Conservation (phyloP, 345 rosid genomes). For the Bruguiera sexangula region DNA sequence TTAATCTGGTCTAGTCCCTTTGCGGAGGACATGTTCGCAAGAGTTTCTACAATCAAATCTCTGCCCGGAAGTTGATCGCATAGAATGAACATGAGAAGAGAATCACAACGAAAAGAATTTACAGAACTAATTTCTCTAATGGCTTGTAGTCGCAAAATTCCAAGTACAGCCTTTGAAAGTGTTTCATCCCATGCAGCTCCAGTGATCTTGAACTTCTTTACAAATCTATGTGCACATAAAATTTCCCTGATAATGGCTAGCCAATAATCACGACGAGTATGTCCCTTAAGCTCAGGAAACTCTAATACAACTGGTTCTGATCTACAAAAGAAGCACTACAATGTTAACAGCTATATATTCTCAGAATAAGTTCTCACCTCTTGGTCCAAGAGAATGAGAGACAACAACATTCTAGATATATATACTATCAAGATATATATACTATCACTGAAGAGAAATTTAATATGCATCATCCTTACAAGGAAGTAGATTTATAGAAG, state of each 20-base stretch:
- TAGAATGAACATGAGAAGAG: conserved; percentile 81
- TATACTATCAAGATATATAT: neutral
- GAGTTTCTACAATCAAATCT: conserved; percentile 79
- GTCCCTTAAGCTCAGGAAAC: conserved; percentile 97
- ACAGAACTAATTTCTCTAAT: conserved; percentile 59
- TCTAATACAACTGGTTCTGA: conserved; percentile 86
- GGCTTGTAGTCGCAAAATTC: conserved; percentile 79
- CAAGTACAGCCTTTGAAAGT: conserved; percentile 85
- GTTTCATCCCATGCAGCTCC: conserved; percentile 68
- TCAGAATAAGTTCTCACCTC: conserved; percentile 17
- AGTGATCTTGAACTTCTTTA: conserved; percentile 56
- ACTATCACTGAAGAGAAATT: neutral
- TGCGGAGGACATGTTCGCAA: conserved; percentile 60
- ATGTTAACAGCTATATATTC: conserved; percentile 18
- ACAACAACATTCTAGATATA: neutral
- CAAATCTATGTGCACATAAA: conserved; percentile 65
- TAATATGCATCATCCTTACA: conserved; percentile 50
- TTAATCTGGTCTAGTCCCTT: conserved; percentile 46
- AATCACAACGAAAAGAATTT: conserved; percentile 35
- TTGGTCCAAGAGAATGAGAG: neutral
- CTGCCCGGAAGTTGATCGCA: conserved; percentile 98
- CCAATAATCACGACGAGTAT: conserved; percentile 93
- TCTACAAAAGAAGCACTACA: conserved; percentile 44
- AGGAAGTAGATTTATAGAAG: conserved; percentile 67
- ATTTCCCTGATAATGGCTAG: conserved; percentile 73